Conservation (phyloP, 257 asterid genomes). For the Anisodus acutangulus region DNA sequence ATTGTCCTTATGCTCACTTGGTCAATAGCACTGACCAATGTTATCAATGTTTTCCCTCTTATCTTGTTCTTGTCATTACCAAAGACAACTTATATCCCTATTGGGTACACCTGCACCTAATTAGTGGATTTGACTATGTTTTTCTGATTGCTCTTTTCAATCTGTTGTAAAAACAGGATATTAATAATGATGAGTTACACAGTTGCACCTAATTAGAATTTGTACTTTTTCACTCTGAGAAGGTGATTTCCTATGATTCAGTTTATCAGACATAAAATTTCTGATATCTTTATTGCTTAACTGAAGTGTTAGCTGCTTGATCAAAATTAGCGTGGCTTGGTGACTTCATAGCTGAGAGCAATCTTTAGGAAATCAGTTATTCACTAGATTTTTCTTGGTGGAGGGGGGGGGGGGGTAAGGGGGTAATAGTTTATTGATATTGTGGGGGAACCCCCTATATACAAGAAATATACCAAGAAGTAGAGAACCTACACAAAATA, state of each 20-base stretch:
- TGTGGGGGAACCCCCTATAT: neutral
- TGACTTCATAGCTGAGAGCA: neutral
- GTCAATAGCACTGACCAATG: neutral
- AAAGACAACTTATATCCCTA: neutral
- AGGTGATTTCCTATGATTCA: neutral
- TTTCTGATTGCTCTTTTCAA: neutral
- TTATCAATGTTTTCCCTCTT: neutral
- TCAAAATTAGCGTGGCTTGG: neutral
- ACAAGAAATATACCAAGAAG: neutral
- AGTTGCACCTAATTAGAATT: neutral
- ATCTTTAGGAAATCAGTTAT: neutral
- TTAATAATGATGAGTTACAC: neutral
- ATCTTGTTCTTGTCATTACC: neutral
- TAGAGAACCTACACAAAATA: neutral
- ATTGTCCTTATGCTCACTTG: neutral
- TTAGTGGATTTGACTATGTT: neutral
- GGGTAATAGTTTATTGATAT: neutral
- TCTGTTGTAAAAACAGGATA: neutral
- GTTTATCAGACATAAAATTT: neutral
- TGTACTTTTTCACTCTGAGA: neutral
- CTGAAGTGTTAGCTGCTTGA: neutral
- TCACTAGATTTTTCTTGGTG: neutral
- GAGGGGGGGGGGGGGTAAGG: neutral
- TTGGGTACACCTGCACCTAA: conserved; percentile 7
- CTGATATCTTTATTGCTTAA: neutral